Evolutionary conservation across 108 stramenopile genomes (phyloP).

Genomic region (Parietichytrium sp.): DNA sequence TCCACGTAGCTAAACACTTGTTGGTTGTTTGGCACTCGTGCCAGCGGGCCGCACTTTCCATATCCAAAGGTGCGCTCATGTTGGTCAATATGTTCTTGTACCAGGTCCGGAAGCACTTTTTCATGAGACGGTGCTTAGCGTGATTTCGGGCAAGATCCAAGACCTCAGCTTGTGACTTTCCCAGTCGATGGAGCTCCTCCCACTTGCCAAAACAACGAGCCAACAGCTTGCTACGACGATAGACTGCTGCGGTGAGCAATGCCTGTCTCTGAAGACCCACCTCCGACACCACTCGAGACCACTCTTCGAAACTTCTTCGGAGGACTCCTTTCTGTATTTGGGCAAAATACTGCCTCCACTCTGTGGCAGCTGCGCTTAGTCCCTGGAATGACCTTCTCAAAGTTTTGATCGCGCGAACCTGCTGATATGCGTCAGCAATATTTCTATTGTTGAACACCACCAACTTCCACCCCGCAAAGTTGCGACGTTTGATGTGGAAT

Average conservation of each 20-base stretch:
- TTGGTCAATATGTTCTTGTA: background rate
- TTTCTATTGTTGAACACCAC: background rate
- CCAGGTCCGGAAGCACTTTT: background rate
- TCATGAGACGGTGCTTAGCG: background rate
- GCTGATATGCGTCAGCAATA: background rate
- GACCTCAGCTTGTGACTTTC: background rate
- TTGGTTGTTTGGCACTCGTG: background rate
- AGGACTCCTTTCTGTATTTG: background rate
- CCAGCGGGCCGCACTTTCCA: background rate
- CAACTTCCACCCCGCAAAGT: background rate
- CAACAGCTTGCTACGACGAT: background rate
- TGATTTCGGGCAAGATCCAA: background rate
- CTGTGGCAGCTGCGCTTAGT: background rate
- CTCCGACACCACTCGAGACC: background rate
- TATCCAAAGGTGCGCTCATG: background rate
- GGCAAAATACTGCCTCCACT: background rate
- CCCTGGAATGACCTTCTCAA: background rate
- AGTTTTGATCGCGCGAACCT: background rate
- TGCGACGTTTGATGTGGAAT: background rate
- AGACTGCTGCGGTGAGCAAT: slow-evolving; percentile 10
- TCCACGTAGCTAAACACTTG: background rate
- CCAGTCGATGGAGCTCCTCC: background rate
- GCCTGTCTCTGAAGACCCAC: background rate
- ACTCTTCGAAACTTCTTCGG: background rate
- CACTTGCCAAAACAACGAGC: background rate